Base-by-base conservation (phyloP, 306 rosid species). In the Dalbergia cochinchinensis region DNA sequence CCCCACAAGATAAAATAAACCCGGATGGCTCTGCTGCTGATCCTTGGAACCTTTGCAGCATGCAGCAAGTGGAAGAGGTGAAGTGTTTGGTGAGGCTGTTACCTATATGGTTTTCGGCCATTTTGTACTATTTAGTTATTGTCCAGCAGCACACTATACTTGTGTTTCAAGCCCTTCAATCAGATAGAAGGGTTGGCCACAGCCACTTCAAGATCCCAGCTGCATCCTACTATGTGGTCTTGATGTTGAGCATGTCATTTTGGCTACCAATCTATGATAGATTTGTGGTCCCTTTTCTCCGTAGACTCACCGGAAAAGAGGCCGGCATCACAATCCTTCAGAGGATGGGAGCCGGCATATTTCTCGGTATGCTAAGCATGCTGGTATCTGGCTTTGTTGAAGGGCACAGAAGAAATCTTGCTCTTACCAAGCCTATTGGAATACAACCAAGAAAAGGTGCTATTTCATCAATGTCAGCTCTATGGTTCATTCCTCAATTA, bases 31-130 rank as follows among this genome's bases (percentile, higher is more conserved):
- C 97, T 44, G 80, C 95, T 16, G 64, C 76, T 45, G 81, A 92
- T 59, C 97, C 94, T 4, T 94, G 99, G 99, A 85, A 76, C n/a
- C 94, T 92, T 13, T 91, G 92, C 86, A 83, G 88, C 60, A 61
- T 85, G 47, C 99, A 94, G 78, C 95, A 94, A 87, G 97, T 94
- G 88, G 99, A 94, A 85, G 97, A 92, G 83, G 78, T 84, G 73
- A 94, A 94, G 69, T 90, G 97, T 71, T 16, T 91, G 55, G 5
- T 86, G 51, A 94, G 95, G 83, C 90, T 91, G 6, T 59, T 94
- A 12, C 99, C 99, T 15, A 82, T 92, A 73, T 90, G 92, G 95
- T 11, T 83, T 6, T 35, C 97, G 47, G 90, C 81, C 14, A 58
- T 89, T 44, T 7, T 86, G 8, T 91, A 64, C 83, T 12, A 81